phyloP scores from a whole-genome alignment of 2,329 filamentous ascomycete genomes.

The Emmonsiellopsis sp. region DNA sequence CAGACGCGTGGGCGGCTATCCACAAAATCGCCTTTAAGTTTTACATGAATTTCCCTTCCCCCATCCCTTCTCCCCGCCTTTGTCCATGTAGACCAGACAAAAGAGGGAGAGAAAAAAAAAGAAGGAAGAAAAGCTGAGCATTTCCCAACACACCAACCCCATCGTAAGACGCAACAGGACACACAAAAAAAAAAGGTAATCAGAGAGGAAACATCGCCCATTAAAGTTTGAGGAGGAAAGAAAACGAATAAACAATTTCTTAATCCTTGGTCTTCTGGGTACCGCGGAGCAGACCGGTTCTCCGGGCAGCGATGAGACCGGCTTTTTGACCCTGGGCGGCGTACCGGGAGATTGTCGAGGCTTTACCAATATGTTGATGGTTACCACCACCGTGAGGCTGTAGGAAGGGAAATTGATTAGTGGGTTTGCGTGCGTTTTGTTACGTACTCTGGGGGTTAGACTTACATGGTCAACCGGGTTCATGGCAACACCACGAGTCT shows the following conservation, averaged over 20 bases:
- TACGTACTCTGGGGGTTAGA: constrained; percentile 5
- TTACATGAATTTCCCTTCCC: too few relatives aligned
- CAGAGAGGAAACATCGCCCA: constrained; percentile 25
- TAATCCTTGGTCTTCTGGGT: constrained; percentile 99
- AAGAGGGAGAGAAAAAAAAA: background rate
- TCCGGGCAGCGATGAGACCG: constrained; percentile 98
- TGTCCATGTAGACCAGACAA: background rate
- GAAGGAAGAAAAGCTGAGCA: background rate
- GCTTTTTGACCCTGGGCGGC: constrained; percentile 98
- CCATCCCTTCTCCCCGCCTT: too few relatives aligned
- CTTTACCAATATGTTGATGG: constrained; percentile 99
- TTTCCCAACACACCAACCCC: too few relatives aligned
- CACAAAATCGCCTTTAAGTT: too few relatives aligned
- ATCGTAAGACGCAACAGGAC: background rate
- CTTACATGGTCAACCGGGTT: constrained; percentile 95
- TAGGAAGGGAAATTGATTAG: constrained; percentile 11
- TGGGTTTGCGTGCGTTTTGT: too few relatives aligned
- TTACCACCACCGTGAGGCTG: constrained; percentile 95
- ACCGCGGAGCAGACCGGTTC: constrained; percentile 99
- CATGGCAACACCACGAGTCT: constrained; percentile 99
- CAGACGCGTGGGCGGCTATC: too few relatives aligned
- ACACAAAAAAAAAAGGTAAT: constrained; percentile 22
- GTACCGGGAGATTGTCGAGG: constrained; percentile 97
- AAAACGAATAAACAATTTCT: constrained; percentile 48
- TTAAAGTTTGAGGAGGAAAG: constrained; percentile 52